phyloP scores from a whole-genome alignment of 2,329 filamentous ascomycete species.

The Epichloe festucae region DNA sequence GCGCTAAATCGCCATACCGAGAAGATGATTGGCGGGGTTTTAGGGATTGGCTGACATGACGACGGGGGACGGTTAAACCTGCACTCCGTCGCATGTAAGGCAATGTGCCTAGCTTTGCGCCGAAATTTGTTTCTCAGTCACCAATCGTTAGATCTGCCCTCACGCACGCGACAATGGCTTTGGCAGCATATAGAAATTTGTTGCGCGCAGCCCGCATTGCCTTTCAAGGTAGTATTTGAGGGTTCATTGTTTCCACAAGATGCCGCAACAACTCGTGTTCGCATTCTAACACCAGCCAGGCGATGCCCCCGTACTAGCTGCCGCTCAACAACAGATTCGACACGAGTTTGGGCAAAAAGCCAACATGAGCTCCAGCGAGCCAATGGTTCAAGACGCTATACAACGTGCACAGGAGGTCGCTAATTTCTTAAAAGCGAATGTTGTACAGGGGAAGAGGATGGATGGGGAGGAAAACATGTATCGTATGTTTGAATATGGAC shows the following conservation, averaged over 20 bases:
- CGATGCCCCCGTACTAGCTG: conserved; percentile 53
- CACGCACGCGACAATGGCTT: conserved; percentile 37
- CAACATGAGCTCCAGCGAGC: conserved; percentile 40
- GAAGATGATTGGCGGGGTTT: neutral
- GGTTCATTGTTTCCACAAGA: neutral
- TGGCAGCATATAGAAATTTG: conserved; percentile 67
- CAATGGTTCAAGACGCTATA: conserved; percentile 51
- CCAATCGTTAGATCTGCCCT: neutral
- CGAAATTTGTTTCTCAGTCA: neutral
- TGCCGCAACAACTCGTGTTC: neutral
- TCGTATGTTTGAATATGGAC: conserved; percentile 35
- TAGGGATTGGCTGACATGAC: too few species aligned
- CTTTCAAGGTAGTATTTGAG: conserved; percentile 63
- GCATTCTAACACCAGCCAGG: conserved; percentile 32
- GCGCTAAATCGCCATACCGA: neutral
- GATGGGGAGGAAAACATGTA: conserved; percentile 35
- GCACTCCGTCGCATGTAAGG: conserved; percentile 6
- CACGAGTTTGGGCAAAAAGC: conserved; percentile 61
- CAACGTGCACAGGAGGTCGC: conserved; percentile 74
- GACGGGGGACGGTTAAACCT: conserved; percentile 14
- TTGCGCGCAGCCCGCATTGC: conserved; percentile 71
- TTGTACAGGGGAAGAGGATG: conserved; percentile 66
- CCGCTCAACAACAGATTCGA: conserved; percentile 62
- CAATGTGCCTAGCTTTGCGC: neutral
- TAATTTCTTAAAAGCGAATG: conserved; percentile 63